Base-by-base conservation (phyloP, 1,139 yeast genomes). In the Lodderomyces pseudojiufengensis region DNA sequence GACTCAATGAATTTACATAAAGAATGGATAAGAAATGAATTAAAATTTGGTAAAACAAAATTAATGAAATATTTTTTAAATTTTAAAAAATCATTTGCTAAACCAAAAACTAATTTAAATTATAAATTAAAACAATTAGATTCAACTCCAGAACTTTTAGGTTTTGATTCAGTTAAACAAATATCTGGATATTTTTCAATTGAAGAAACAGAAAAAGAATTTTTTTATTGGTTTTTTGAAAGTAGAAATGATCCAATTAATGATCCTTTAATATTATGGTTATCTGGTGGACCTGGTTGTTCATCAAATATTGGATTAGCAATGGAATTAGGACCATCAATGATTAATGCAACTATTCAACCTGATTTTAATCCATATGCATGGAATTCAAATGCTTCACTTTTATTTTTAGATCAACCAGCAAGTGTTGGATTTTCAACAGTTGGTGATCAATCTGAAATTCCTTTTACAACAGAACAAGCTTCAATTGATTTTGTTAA, bases 401-500 rank as follows among this genome's bases (percentile, higher is more conserved):
- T 61, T 12, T 57, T 61, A 27, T 61, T 54, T 45, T 55, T 61
- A 48, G 66, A 61, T 44, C 65, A 61, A 37, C 66, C 66, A 1
- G 61, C 59, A 10, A 53, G 52, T 31, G 63, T 57, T 25, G 95
- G 95, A 29, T 86, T 77, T 64, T 84, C 95, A 2, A 85, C 84
- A 61, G 56, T 16, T 28, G 31, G 20, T n/a, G 20, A 18, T 18
- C 20, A 5, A 18, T 18, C 20, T 18, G 31, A 14, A 61, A 59
- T 67, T 24, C 84, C 81, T 25, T 68, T 83, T 29, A 74, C 75
- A 61, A 82, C 92, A 24, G 79, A 78, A 33, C 84, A 88, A 32
- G 95, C 96, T n/a, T 92, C 92, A 46, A 70, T 80, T 57, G 95
- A 88, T 54, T 94, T 86, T 21, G 84, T 84, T 48, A 90, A 94